Conservation (phyloP, 2,329 filamentous ascomycete species). For the Leptosphaerulina australis region DNA sequence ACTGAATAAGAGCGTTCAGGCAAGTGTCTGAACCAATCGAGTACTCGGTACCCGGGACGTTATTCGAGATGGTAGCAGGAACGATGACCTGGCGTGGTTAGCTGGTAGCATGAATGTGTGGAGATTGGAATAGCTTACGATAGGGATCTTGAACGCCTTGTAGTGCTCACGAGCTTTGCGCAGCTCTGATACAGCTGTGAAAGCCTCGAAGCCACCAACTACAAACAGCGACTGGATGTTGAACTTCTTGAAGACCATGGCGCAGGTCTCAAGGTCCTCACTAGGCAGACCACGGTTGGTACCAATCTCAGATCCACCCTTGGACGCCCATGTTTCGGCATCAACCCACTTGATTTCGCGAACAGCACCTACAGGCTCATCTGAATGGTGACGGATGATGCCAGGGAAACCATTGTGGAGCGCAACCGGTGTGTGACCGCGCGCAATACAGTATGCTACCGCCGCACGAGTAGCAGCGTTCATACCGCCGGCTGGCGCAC, state of each 20-base stretch:
- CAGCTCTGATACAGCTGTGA: conserved; percentile 87
- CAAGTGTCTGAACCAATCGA: conserved; percentile 96
- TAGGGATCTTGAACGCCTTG: conserved; percentile 87
- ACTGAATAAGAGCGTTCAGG: conserved; percentile 90
- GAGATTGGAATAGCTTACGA: conserved; percentile 51
- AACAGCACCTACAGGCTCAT: conserved; percentile 81
- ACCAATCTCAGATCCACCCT: conserved; percentile 95
- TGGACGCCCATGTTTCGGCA: conserved; percentile 92
- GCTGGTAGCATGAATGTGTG: neutral
- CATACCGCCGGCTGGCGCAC: conserved; percentile 96
- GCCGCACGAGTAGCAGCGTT: conserved; percentile 94
- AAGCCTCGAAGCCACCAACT: conserved; percentile 94
- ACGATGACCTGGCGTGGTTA: conserved; percentile 70
- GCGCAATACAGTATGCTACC: conserved; percentile 87
- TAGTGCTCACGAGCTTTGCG: conserved; percentile 79
- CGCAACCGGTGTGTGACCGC: conserved; percentile 90
- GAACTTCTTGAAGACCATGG: conserved; percentile 82
- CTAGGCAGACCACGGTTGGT: conserved; percentile 92
- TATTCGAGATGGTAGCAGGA: conserved; percentile 98
- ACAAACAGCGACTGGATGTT: conserved; percentile 91
- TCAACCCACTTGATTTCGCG: conserved; percentile 90
- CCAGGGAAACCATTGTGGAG: conserved; percentile 98
- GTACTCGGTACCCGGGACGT: conserved; percentile 97
- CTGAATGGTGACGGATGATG: conserved; percentile 85
- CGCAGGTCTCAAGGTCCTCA: conserved; percentile 84